These are phyloP conservation scores for Xerophyta viscosa DNA, from an alignment of 106 monocot genomes.

Conservation along the genomic window DNA sequence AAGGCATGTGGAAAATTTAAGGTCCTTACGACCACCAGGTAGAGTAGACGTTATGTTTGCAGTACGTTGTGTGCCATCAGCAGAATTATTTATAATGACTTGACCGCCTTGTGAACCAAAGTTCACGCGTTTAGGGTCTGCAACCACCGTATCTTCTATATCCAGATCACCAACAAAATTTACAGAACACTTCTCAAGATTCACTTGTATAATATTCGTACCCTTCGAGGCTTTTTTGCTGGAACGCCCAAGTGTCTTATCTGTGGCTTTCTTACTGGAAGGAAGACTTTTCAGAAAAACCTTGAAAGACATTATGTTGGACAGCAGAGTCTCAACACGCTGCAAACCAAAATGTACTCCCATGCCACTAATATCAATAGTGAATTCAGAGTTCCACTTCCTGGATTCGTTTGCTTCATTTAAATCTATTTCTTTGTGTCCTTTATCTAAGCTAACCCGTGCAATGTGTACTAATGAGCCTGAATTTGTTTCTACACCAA, in stretches of 20 bases:
- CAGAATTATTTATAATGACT: slow-evolving; percentile 43
- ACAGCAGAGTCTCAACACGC: slow-evolving; percentile 59
- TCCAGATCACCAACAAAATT: slow-evolving; percentile 65
- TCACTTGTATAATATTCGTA: slow-evolving; percentile 46
- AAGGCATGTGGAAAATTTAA: slow-evolving; percentile 58
- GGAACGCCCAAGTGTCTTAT: slow-evolving; percentile 29
- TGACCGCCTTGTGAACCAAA: slow-evolving; percentile 91
- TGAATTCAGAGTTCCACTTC: slow-evolving; percentile 30
- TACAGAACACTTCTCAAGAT: slow-evolving; percentile 59
- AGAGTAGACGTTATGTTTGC: slow-evolving; percentile 55
- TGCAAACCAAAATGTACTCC: slow-evolving; percentile 47
- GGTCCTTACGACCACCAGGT: slow-evolving; percentile 32
- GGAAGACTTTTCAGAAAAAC: slow-evolving; percentile 39
- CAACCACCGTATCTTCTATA: slow-evolving; percentile 57
- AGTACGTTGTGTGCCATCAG: slow-evolving; percentile 67
- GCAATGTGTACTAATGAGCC: slow-evolving; percentile 66
- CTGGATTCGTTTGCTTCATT: slow-evolving; percentile 29
- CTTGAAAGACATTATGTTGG: slow-evolving; percentile 44
- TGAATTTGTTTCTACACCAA: slow-evolving; percentile 56
- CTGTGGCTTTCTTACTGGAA: slow-evolving; percentile 30
- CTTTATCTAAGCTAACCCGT: slow-evolving; percentile 61
- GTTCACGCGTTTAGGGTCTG: slow-evolving; percentile 90
- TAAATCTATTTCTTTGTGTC: slow-evolving; percentile 48
- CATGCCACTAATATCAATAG: slow-evolving; percentile 65
- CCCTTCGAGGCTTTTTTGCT: slow-evolving; percentile 40